Evolutionary conservation across 345 rosid species (phyloP), one percentile per base, ranked within the genome.

Genomic region (Melastoma malabathricum): DNA sequence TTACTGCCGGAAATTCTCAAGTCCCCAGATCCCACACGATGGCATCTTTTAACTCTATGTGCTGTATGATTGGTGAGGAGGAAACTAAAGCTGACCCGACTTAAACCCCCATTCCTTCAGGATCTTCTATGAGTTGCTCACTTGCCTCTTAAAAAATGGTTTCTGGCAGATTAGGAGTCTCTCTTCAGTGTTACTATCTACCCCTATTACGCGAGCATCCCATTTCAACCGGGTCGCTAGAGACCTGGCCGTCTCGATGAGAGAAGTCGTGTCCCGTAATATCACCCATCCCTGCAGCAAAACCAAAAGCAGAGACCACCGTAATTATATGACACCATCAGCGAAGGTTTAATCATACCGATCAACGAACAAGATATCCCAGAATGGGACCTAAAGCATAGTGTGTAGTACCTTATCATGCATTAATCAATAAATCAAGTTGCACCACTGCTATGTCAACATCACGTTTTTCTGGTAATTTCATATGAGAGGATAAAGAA

Each of bases 111-210:
- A 29, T 56, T 9, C 27, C 47, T 47, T 16, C 43, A 14, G 13
- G 7, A 18, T 46, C 8, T 50, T 10, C 44, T 17, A 17, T 56
- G 7, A 63, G 66, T 55, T 79, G 62, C 72, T 74, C 46, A 83
- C 64, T 63, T 73, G 89, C 67, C 63, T 71, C 79, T 78, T 88
- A 13, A 71, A 61, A 70, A 88, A 85, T 29, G 99, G 92, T 61
- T 93, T 93, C 75, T 93, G 97, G 60, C 97, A 88, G 65, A 93
- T 64, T 31, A 93, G 95, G 23, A 93, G 94, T 70, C 68, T 85
- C 70, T 85, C 97, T 4, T 93, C 92, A 16, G 86, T 85, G 75
- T 67, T 83, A 64, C 85, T 83, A 49, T 93, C 99, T 3, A 75
- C 68, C 57, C 88, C 99, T 56, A 76, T 51, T 6, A 93, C 82